These are phyloP conservation scores for Dactylellina parvicollis DNA, from an alignment of 2,329 filamentous ascomycete genomes.

Conservation along the genomic window DNA sequence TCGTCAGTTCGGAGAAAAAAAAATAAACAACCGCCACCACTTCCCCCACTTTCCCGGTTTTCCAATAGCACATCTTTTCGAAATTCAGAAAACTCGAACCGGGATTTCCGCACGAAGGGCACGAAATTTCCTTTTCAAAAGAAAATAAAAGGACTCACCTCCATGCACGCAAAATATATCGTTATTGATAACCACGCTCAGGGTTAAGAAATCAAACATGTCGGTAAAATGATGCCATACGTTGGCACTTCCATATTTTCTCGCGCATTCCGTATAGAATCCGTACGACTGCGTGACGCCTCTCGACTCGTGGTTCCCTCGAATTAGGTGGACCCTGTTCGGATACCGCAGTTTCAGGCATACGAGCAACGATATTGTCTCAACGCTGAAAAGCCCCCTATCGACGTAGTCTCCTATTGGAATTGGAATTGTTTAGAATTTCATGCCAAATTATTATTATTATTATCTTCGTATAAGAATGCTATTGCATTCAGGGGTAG, in stretches of 20 bases:
- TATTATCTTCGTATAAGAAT: background rate
- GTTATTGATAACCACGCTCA: constrained; percentile 97
- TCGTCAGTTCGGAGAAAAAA: background rate
- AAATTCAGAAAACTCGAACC: constrained; percentile 8
- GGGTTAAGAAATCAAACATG: constrained; percentile 98
- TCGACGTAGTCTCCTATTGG: constrained; percentile 87
- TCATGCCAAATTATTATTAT: background rate
- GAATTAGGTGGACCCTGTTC: constrained; percentile 91
- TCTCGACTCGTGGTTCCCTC: constrained; percentile 96
- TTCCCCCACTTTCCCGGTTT: constrained; percentile 48
- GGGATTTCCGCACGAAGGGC: constrained; percentile 4
- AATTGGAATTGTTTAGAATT: constrained; percentile 61
- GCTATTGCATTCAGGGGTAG: constrained; percentile 19
- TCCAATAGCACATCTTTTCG: background rate
- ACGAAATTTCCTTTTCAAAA: too few relatives aligned
- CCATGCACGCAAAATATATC: constrained; percentile 99
- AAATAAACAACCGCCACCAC: background rate
- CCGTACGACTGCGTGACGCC: constrained; percentile 98
- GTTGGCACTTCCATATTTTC: constrained; percentile 98
- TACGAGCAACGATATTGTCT: constrained; percentile 96
- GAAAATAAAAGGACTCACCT: constrained; percentile 63
- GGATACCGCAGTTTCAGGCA: constrained; percentile 98
- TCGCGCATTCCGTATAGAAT: constrained; percentile 97
- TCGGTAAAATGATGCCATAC: constrained; percentile 99
- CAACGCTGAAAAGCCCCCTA: constrained; percentile 96